These are phyloP conservation scores for Dactylellina drechsleri DNA, from an alignment of 2,329 filamentous ascomycete genomes.

Conservation along the genomic window DNA sequence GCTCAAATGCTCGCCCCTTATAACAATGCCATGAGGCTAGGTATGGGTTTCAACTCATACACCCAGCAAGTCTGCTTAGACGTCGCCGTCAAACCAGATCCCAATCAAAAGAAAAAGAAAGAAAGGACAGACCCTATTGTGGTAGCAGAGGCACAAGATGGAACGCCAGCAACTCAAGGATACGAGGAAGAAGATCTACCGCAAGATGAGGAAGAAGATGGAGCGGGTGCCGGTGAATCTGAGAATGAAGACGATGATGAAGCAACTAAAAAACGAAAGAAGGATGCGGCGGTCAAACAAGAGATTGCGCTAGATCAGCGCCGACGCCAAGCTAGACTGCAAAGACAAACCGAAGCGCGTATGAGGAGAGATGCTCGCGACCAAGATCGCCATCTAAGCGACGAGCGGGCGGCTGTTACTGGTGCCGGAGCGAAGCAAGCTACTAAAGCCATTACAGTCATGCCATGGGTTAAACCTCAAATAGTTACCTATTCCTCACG, in stretches of 20 bases:
- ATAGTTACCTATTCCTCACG: slow-evolving; percentile 23
- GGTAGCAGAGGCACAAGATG: neutral
- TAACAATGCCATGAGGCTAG: slow-evolving; percentile 24
- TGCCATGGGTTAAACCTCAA: slow-evolving; percentile 18
- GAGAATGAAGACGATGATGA: neutral
- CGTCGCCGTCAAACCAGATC: slow-evolving; percentile 60
- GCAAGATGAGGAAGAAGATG: neutral
- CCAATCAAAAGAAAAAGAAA: neutral
- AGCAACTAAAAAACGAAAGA: neutral
- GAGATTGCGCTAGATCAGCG: neutral
- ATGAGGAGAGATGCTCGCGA: neutral
- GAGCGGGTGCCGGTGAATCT: neutral
- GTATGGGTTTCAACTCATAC: slow-evolving; percentile 61
- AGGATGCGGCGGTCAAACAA: neutral
- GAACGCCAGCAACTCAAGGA: neutral
- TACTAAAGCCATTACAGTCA: neutral
- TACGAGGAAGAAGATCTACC: neutral
- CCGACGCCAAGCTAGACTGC: neutral
- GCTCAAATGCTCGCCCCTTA: slow-evolving; percentile 14
- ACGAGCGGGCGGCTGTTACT: neutral
- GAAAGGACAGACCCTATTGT: neutral
- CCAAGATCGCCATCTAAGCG: neutral
- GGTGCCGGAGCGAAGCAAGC: neutral
- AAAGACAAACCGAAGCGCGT: neutral
- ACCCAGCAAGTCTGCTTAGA: slow-evolving; percentile 62